These are phyloP conservation scores for Paecilomyces sp. DNA, from an alignment of 2,329 filamentous ascomycete genomes.

Conservation along the genomic window DNA sequence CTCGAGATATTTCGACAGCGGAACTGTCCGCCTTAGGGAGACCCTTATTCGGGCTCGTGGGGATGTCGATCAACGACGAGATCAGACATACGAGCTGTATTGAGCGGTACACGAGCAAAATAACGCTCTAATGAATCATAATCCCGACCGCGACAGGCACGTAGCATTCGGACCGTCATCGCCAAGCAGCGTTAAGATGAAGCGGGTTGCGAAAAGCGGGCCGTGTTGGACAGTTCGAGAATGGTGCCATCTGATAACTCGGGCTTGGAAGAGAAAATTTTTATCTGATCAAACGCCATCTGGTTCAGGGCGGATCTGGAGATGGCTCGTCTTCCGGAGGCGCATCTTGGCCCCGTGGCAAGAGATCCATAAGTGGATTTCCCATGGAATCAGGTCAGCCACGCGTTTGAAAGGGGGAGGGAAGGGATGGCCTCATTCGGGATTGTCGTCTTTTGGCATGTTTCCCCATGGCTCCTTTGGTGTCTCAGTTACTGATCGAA, in stretches of 20 bases:
- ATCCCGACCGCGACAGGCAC: not conserved
- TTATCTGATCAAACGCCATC: slow-evolving; percentile 10
- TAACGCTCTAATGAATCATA: not conserved
- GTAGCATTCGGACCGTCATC: not conserved
- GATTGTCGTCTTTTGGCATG: not conserved
- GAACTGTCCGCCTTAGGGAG: not conserved
- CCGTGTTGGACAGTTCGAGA: slow-evolving; percentile 4
- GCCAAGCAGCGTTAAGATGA: not conserved
- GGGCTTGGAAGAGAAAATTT: slow-evolving; percentile 3
- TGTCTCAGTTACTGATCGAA: not conserved
- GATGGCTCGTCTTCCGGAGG: not conserved
- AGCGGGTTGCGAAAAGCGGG: slow-evolving; percentile 3
- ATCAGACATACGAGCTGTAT: not conserved
- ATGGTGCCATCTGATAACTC: slow-evolving; percentile 13
- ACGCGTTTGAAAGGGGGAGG: no score
- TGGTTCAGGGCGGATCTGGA: not conserved
- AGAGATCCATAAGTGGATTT: not conserved
- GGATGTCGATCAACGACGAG: not conserved
- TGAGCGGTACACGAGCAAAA: not conserved
- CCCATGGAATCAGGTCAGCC: no score
- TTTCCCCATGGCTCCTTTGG: not conserved
- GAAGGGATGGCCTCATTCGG: not conserved
- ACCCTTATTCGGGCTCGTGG: not conserved
- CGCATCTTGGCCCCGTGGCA: not conserved
- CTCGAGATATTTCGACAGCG: not conserved